Base-by-base conservation (phyloP, 2,329 filamentous ascomycete genomes). In the Cercospora berteroae region DNA sequence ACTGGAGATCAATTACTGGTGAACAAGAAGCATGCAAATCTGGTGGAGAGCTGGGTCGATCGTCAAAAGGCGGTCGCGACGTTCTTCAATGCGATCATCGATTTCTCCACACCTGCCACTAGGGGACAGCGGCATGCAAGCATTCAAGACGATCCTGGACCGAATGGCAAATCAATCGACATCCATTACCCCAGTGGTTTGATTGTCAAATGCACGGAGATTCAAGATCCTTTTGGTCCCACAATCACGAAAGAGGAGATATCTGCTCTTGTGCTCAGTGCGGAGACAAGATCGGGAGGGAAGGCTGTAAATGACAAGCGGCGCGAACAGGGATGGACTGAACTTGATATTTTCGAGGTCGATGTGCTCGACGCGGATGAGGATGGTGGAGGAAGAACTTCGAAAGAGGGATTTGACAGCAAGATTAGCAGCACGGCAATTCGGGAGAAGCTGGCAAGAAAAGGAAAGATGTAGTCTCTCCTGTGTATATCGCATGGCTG, bases 401-500 rank as follows among this genome's bases (percentile, higher is more conserved):
- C 81, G 12, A 74, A 73, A 58, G 86, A 88, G 65, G 84, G 86
- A 71, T 97, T 96, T 79, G 87, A 89, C 27, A 86, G 87, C 69
- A 98, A 97, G 81, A 91, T 97, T 73, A 96, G 93, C 82, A 97
- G 94, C 80, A 96, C 94, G 0, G 90, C 90, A 66, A 96, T 97
- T 44, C 70, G 77, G 25, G 75, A 76, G 64, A 78, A 76, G 69
- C 52, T 78, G 25, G 73, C 71, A 39, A 72, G 67, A 60, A 72
- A 64, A 48, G 71, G 67, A 3, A 69, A 69, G 63, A 69, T 70
- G 63, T 65, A 65, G n/a, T 48, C 12, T 29, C 7, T 13, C 20
- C 23, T 10, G 36, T 42, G 16, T 42, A n/a, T n/a, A 5, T 42
- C 16, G 36, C 36, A 42, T 42, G 16, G 36, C 16, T 13, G 36